Base-by-base conservation (phyloP, 305 asterid genomes). In the Vinca major region DNA sequence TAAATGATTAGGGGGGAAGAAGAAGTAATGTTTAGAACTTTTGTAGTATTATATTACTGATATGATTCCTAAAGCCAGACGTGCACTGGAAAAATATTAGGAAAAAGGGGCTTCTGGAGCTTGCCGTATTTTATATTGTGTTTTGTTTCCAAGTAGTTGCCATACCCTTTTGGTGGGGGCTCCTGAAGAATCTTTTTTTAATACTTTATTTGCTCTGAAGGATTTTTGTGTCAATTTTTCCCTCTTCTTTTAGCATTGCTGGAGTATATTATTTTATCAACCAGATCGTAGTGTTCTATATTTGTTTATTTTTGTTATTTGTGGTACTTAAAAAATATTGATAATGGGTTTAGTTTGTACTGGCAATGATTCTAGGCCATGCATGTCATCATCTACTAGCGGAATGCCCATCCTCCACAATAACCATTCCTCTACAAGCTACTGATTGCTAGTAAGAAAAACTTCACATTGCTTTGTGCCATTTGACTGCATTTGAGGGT, bases 31-130 rank as follows among this genome's bases (percentile, higher is more conserved):
- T 14, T 53, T 36, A 57, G 58, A 26, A n/a, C 74, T 73, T 54
- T 40, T 54, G 48, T 26, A 26, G 19, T 67, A 62, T 68, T 49
- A 55, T 45, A 51, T 26, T 14, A 16, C 64, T 20, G 52, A 21
- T 49, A 14, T 68, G 74, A 73, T 56, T 69, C 71, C 67, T 48
- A 70, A 74, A 71, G 76, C 33, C 54, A 71, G 65, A 63, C 74
- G 63, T 17, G 57, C 66, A 20, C 54, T 67, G 19, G 13, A 49
- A 55, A 47, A 52, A 54, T 55, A 63, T 74, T 53, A 17, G n/a
- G 5, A 62, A 52, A 13, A 41, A 11, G 72, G 63, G 56, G 64
- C 40, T 47, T 62, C 37, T 56, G 55, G 67, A 37, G 57, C 66
- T 20, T 33, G 48, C 40, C 67, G 33, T 26, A 53, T 55, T 63